Evolutionary conservation across 352 stramenopile genomes (phyloP), one percentile per base, ranked within the genome.

Genomic region (Globisporangium perplexum): DNA sequence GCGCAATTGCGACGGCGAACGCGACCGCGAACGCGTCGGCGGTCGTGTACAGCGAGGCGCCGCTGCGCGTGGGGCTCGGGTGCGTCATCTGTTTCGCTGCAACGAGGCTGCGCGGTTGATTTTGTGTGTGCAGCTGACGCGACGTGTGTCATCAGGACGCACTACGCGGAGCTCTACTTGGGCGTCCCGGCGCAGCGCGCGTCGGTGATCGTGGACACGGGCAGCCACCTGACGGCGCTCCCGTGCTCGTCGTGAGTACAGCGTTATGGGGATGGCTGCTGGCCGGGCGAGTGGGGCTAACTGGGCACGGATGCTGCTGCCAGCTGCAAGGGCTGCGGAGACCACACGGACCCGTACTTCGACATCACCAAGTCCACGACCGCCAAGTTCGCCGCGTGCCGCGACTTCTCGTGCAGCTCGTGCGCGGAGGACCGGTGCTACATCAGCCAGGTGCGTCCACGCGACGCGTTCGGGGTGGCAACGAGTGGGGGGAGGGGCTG

Each of bases 91-190:
- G 38, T 26, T 50, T 17, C 14, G 6, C n/a, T n/a, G n/a, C n/a
- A n/a, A n/a, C n/a, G 47, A 31, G 12, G 14, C 28, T 23, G 20
- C 17, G 8, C 15, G 39, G 11, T n/a, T n/a, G n/a, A n/a, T n/a
- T n/a, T n/a, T n/a, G n/a, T n/a, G n/a, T n/a, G n/a, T n/a, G n/a
- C n/a, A n/a, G 39, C 3, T 45, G 39, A 45, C 39, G 7, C 4
- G 15, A 7, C 7, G 39, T 3, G 8, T 11, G 14, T 15, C 14
- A 24, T 11, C n/a, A 89, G 84, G 4, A 95, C 84, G 20, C 84
- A 95, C 56, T 95, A 92, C 47, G 83, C 84, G 22, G 91, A 79
- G 82, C 72, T 92, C 17, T 93, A 93, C 62, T 78, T 69, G 20
- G 84, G 84, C 22, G 88, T 78, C 8, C 84, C 84, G 4, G 82